Base-by-base conservation (phyloP, 2,329 filamentous ascomycete species). In the Juglanconis sp. region DNA sequence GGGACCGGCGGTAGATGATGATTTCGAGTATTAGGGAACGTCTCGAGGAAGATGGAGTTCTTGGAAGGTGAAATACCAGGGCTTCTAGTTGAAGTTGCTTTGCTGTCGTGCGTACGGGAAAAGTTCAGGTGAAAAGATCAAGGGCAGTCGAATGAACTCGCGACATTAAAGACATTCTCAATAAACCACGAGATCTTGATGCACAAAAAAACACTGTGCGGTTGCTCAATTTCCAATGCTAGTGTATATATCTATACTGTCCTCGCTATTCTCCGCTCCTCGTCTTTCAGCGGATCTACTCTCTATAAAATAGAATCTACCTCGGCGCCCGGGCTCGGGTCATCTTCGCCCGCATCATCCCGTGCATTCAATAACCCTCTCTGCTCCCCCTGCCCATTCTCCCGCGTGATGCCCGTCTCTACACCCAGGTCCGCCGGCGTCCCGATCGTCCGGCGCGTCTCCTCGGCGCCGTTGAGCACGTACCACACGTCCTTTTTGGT, bases 401-500 rank as follows among this genome's bases (percentile, higher is more conserved):
- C 76, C 15, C 75, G 70, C 32, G 71, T 72, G 4, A 76, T 63
- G 2, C 76, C 75, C 13, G 70, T 73, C 57, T 71, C 69, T 7
- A 72, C 68, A 3, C 63, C 67, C 35, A 64, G 17, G 13, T 56
- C 58, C 2, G 34, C 58, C 13, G 35, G 52, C 3, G 17, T 65
- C 7, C 68, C 70, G 56, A 68, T 70, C 4, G 73, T 77, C 24
- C 79, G 76, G 32, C 81, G 76, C 57, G 83, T 83, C 71, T 87
- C 85, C 65, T 89, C 87, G 9, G 86, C 87, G 47, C 89, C 91
- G 70, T 96, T 92, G 50, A 98, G 80, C 44, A 98, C 87, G 73
- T 91, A 93, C 91, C 93, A 98, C 38, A 96, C 88, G 75, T 99
- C 95, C 78, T 99, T 99, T 79, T 98, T 98, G 24, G 95, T 99